These are phyloP conservation scores for Helotiales sp. DNA, from an alignment of 2,329 filamentous ascomycete species.

Conservation along the genomic window DNA sequence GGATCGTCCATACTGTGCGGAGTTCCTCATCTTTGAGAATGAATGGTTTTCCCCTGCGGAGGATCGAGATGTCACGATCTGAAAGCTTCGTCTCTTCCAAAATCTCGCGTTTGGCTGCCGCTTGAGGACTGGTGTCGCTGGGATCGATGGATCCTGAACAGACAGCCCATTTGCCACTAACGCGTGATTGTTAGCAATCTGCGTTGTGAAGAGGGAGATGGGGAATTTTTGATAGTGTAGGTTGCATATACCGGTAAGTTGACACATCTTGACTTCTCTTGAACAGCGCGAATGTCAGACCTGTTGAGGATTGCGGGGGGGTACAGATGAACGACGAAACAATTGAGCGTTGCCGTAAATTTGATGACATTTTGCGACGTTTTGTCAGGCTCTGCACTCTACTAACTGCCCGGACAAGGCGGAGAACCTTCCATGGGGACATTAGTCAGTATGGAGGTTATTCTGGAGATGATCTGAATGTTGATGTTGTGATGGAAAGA, in stretches of 20 bases:
- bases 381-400: background rate
- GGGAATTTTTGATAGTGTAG: background rate
- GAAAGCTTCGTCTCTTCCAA: slow-evolving; percentile 65
- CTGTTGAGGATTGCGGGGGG: slow-evolving; percentile 30
- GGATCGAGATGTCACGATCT: slow-evolving; percentile 31
- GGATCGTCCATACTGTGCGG: slow-evolving; percentile 63
- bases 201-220: background rate
- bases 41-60: slow-evolving; percentile 58
- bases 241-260: slow-evolving; percentile 58
- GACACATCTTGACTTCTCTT: slow-evolving; percentile 61
- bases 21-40: slow-evolving; percentile 58
- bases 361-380: slow-evolving; percentile 22
- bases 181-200: slow-evolving; percentile 21
- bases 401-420: background rate
- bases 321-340: slow-evolving; percentile 53
- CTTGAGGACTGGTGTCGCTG: slow-evolving; percentile 56
- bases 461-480: background rate
- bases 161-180: slow-evolving; percentile 62
- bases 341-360: slow-evolving; percentile 31
- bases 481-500: background rate
- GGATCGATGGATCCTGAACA: slow-evolving; percentile 65
- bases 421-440: background rate
- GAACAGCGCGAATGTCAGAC: slow-evolving; percentile 63
- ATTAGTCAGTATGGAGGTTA: background rate
- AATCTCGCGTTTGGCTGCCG: slow-evolving; percentile 66